phyloP scores from a whole-genome alignment of 1,284 basidiomycete species.

The Puccinia sorghi region DNA sequence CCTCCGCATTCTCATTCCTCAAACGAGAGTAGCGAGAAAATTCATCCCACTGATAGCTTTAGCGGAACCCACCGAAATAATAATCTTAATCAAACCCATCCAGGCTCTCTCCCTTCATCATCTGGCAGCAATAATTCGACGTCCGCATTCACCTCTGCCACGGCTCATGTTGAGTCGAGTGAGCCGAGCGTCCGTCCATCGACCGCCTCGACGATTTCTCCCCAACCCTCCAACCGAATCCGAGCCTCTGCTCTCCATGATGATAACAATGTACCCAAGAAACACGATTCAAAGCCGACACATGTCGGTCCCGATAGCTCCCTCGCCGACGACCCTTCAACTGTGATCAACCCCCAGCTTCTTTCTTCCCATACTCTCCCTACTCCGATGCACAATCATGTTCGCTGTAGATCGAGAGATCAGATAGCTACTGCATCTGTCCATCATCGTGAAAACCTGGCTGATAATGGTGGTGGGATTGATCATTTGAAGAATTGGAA shows the following conservation, averaged over 20 bases:
- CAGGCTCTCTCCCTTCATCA: neutral
- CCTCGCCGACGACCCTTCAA: neutral
- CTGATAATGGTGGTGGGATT: neutral
- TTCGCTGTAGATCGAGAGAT: conserved; percentile 27
- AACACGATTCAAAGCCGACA: neutral
- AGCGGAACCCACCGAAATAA: conserved; percentile 14
- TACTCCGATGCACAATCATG: neutral
- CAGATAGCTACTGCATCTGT: neutral
- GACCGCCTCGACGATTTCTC: conserved; percentile 20
- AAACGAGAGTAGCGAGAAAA: conserved; percentile 27
- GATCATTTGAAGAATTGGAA: conserved; percentile 2
- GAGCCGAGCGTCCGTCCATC: conserved; percentile 18
- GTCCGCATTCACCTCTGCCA: neutral
- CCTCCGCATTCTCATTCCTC: conserved; percentile 6
- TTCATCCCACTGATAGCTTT: neutral
- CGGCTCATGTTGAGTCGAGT: neutral
- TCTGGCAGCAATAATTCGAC: neutral
- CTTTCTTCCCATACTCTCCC: conserved; percentile 17
- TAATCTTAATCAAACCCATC: conserved; percentile 1
- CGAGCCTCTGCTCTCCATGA: neutral
- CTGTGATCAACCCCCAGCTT: conserved; percentile 1
- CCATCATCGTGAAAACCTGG: neutral
- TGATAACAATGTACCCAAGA: neutral
- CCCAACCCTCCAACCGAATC: conserved; percentile 22
- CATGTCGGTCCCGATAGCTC: neutral